Evolutionary conservation across 345 rosid species (phyloP).

Genomic region (Eucalyptus pauciflora): DNA sequence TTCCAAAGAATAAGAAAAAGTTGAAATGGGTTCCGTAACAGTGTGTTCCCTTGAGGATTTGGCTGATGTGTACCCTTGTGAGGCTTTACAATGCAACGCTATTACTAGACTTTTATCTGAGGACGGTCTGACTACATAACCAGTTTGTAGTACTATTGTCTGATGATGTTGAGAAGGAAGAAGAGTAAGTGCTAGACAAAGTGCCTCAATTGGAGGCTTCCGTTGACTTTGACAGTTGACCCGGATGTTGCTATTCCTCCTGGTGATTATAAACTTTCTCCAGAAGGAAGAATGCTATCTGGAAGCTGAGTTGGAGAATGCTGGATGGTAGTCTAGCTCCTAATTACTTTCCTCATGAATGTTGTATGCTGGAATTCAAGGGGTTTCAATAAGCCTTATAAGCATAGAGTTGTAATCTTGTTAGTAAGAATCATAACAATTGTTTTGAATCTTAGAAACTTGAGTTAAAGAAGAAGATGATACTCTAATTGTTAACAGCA

Average conservation of each 20-base stretch:
- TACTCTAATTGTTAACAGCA: neutral
- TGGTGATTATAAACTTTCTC: neutral
- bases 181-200: neutral
- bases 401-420: neutral
- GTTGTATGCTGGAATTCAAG: neutral
- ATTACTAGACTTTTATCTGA: neutral
- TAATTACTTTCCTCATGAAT: neutral
- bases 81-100: neutral
- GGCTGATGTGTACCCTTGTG: neutral
- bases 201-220: neutral
- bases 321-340: neutral
- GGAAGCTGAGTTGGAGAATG: neutral
- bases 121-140: neutral
- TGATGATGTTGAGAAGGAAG: neutral
- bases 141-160: neutral
- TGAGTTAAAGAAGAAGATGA: neutral
- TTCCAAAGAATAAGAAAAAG: neutral
- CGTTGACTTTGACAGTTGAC: neutral
- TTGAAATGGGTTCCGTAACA: neutral
- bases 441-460: neutral
- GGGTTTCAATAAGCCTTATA: neutral
- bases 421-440: neutral
- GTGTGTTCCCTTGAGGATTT: neutral
- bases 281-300: neutral
- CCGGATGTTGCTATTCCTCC: neutral